These are phyloP conservation scores for Pneumocystis jirovecii DNA, from an alignment of 1,139 yeast species.

Conservation along the genomic window DNA sequence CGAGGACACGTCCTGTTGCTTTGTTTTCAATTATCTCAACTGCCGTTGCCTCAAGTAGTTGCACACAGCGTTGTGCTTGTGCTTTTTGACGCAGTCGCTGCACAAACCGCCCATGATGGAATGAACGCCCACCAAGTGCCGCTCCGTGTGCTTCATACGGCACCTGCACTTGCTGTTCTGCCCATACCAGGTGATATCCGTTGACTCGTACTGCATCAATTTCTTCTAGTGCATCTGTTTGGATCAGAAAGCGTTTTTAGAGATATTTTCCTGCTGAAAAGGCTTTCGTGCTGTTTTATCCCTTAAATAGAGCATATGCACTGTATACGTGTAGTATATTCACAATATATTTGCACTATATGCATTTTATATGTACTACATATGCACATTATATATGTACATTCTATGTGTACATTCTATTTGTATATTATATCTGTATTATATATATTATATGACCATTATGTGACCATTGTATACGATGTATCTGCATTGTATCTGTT, in stretches of 20 bases:
- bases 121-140: conserved; percentile 41
- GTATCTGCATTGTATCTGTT: no score
- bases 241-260: background rate
- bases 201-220: conserved; percentile 65
- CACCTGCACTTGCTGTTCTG: conserved; percentile 40
- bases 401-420: no score
- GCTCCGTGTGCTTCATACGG: conserved; percentile 41
- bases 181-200: conserved; percentile 69
- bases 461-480: no score
- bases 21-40: conserved; percentile 42
- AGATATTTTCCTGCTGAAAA: background rate
- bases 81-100: conserved; percentile 64
- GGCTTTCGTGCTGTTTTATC: background rate
- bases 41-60: conserved; percentile 70
- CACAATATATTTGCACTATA: no score
- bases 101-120: conserved; percentile 84
- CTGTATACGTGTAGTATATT: no score
- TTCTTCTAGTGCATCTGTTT: conserved; percentile 48
- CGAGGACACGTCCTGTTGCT: conserved; percentile 41
- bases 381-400: no score
- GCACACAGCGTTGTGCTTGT: conserved; percentile 31
- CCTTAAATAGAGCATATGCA: no score
- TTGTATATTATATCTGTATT: no score
- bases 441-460: no score
- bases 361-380: no score